A percentile compares a stretch with the other conserved stretches of the same genome.
Evolutionary conservation across 169 alveolate species (phyloP).

Genomic region (Perkinsus marinus): DNA sequence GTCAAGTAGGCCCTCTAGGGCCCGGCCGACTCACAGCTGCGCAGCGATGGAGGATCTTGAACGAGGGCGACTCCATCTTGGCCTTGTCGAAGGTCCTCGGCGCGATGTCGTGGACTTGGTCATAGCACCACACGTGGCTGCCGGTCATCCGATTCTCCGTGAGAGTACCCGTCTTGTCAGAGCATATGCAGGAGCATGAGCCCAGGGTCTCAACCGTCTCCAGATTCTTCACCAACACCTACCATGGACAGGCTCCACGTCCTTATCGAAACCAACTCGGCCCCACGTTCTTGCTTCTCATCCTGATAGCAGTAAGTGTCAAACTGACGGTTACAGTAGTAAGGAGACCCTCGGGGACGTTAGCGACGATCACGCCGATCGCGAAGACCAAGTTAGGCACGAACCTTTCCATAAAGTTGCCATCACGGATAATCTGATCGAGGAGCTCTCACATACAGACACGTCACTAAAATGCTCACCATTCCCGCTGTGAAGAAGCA

Average conservation of each 20-base stretch:
- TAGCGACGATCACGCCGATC: constrained; percentile 63
- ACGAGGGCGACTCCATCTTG: background rate
- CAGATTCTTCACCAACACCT: constrained; percentile 55
- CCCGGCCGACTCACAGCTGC: background rate
- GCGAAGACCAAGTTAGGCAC: constrained; percentile 75
- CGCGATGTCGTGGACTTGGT: background rate
- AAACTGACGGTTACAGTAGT: constrained; percentile 81
- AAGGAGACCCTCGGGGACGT: constrained; percentile 90
- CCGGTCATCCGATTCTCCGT: constrained; percentile 80
- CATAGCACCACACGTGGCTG: constrained; percentile 52
- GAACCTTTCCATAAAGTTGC: background rate
- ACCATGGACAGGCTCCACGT: background rate
- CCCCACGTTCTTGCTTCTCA: constrained; percentile 57
- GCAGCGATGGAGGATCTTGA: background rate
- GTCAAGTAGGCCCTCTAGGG: background rate
- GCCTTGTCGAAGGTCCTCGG: background rate
- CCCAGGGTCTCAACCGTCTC: constrained; percentile 88
- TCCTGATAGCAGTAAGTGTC: constrained; percentile 76
- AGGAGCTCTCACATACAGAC: background rate
- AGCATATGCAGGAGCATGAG: constrained; percentile 80
- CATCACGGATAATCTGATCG: background rate
- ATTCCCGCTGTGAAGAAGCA: constrained; percentile 54
- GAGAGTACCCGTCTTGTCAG: constrained; percentile 88
- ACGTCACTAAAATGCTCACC: constrained; percentile 39
- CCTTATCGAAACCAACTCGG: constrained; percentile 46